Evolutionary conservation across 148 eudicot genomes (phyloP).

Genomic region (Fagopyrum esculentum): DNA sequence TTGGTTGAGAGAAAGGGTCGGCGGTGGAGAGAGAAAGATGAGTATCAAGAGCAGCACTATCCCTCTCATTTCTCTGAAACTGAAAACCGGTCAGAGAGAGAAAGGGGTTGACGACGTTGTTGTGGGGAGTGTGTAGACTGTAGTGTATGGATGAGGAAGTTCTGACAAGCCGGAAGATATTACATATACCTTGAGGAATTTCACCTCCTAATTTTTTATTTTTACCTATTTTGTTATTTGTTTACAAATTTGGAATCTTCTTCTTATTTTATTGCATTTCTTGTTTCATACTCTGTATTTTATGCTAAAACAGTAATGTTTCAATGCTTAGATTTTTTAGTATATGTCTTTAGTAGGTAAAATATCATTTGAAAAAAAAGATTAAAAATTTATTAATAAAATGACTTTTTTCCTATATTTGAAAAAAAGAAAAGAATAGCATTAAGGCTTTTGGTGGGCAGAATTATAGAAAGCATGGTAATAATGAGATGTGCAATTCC

Average conservation of each 20-base stretch:
- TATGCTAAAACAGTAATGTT: not conserved
- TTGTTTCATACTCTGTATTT: not conserved
- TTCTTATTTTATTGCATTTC: not conserved
- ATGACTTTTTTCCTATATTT: not conserved
- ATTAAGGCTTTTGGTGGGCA: no score
- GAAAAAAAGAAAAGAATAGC: not conserved
- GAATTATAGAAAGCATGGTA: not conserved
- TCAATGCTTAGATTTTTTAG: no score
- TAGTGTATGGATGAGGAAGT: not conserved
- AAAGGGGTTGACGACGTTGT: not conserved
- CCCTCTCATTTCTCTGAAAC: not conserved
- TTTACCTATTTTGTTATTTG: no score
- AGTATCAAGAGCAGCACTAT: slow-evolving; percentile 11
- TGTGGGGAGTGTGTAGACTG: not conserved
- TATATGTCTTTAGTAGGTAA: no score
- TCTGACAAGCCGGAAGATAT: not conserved
- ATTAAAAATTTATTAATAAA: no score
- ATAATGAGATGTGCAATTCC: not conserved
- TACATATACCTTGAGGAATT: not conserved
- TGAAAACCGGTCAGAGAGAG: not conserved
- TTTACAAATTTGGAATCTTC: not conserved
- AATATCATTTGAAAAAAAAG: no score
- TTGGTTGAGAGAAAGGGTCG: slow-evolving; percentile 26
- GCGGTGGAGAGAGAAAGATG: slow-evolving; percentile 11
- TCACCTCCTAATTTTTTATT: not conserved